Conservation (phyloP, 2,329 filamentous ascomycete genomes). For the Whalleya microplaca region DNA sequence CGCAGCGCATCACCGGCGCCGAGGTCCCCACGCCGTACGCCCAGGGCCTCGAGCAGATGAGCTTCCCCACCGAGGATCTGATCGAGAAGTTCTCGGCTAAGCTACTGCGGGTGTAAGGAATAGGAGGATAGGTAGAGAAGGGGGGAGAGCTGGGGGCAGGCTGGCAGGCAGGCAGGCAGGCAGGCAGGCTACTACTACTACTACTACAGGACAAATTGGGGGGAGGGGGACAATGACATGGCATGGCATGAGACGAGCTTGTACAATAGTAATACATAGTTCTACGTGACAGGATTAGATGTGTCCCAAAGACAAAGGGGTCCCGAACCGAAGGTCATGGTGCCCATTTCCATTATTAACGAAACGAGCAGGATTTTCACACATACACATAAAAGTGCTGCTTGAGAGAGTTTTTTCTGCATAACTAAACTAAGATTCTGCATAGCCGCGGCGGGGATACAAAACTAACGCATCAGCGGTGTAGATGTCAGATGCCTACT, state of each 20-base stretch:
- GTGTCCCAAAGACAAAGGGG: neutral
- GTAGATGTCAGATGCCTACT: neutral
- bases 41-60: conserved; percentile 89
- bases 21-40: conserved; percentile 98
- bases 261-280: neutral
- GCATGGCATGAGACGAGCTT: conserved; percentile 1
- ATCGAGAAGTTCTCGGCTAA: conserved; percentile 90
- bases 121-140: neutral
- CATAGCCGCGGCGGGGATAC: neutral
- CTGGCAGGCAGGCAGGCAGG: too few relatives aligned
- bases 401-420: neutral
- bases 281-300: neutral
- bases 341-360: neutral
- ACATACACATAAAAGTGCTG: too few relatives aligned
- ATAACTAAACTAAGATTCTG: too few relatives aligned
- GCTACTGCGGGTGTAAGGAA: conserved; percentile 60
- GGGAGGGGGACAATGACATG: neutral
- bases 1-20: conserved; percentile 91
- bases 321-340: too few relatives aligned
- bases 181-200: too few relatives aligned
- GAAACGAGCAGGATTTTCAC: neutral
- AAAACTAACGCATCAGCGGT: neutral
- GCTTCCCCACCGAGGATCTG: conserved; percentile 86
- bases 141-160: too few relatives aligned
- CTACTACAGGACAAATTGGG: neutral